Evolutionary conservation across 495 filamentous ascomycete genomes (phyloP).

Genomic region (Neurospora tetrasperma): DNA sequence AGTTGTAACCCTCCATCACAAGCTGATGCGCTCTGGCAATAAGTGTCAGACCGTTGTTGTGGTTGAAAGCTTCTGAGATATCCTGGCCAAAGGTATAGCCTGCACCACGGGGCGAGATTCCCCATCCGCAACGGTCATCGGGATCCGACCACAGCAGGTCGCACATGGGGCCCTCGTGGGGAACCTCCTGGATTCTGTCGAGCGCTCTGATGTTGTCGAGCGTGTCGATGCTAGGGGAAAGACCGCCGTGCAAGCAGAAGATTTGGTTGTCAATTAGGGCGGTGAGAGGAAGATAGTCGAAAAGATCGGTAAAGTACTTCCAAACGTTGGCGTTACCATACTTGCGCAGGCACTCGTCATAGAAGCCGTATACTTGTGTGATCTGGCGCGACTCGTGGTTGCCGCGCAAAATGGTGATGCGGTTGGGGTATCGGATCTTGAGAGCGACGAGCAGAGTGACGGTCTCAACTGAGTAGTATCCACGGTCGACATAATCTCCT

Average conservation of each 20-base stretch:
- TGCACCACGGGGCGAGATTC: constrained; percentile 91
- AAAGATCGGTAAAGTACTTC: constrained; percentile 99
- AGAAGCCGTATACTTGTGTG: constrained; percentile 96
- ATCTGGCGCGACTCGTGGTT: constrained; percentile 98
- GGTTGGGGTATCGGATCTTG: constrained; percentile 92
- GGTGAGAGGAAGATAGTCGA: constrained; percentile 96
- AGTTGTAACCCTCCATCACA: constrained; percentile 98
- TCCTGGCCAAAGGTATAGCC: constrained; percentile 99
- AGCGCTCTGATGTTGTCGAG: constrained; percentile 95
- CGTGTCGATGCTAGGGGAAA: constrained; percentile 94
- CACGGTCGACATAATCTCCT: constrained; percentile 96
- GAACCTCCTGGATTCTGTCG: constrained; percentile 95
- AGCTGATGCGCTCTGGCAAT: constrained; percentile 91
- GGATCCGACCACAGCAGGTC: constrained; percentile 97
- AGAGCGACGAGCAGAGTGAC: constrained; percentile 88
- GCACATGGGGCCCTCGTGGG: constrained; percentile 98
- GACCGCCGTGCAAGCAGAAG: constrained; percentile 95
- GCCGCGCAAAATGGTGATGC: constrained; percentile 92
- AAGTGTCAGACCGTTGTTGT: constrained; percentile 96
- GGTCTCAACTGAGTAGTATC: constrained; percentile 95
- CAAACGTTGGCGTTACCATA: constrained; percentile 98
- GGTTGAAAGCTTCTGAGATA: constrained; percentile 98
- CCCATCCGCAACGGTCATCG: constrained; percentile 97
- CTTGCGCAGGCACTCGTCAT: constrained; percentile 94
- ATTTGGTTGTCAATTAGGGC: constrained; percentile 61